Base-by-base conservation (phyloP, 768 basidiomycete species). In the Kwoniella bestiolae region DNA sequence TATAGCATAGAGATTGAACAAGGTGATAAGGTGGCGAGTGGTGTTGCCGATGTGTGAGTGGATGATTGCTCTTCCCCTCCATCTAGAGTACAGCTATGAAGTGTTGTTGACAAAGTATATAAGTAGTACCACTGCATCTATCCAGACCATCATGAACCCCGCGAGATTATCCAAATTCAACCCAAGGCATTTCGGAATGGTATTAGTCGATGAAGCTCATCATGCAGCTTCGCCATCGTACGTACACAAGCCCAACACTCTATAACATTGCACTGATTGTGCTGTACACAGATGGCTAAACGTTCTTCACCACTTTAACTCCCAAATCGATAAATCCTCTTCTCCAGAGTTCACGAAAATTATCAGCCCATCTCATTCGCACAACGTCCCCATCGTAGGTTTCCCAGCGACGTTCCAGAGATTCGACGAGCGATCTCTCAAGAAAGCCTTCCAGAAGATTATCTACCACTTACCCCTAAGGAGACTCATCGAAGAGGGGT, bases 341-440 rank as follows among this genome's bases (percentile, higher is more conserved):
- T 25, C 62, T 76, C n/a, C 76, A 83, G 46, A 84, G 83, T 23
- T 61, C 63, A 25, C 23, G 3, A 7, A 7, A 7, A 46, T 78
- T 82, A 12, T 18, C 55, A 65, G 26, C 3, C 67, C 58, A 2
- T 3, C 45, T 9, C 32, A 49, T 29, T 58, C 62, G 4, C 41
- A 52, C 26, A 45, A 64, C 23, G 86, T 94, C 25, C 92, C 94
- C 2, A 88, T 96, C 58, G 85, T 98, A 49, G 95, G 94, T 0
- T 96, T 98, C 78, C 92, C 92, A 59, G 95, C 95, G 1, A 97
- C 95, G 0, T 95, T 96, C 82, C 88, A 87, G 69, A 86, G 95
- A 28, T 91, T 94, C 69, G 95, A 98, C 70, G 90, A 92, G 3
- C 83, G 94, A 2, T 90, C 92, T 1, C 85, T 98, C 3, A 89